Evolutionary conservation across 306 rosid genomes (phyloP).

Genomic region (Trifolium pratense): DNA sequence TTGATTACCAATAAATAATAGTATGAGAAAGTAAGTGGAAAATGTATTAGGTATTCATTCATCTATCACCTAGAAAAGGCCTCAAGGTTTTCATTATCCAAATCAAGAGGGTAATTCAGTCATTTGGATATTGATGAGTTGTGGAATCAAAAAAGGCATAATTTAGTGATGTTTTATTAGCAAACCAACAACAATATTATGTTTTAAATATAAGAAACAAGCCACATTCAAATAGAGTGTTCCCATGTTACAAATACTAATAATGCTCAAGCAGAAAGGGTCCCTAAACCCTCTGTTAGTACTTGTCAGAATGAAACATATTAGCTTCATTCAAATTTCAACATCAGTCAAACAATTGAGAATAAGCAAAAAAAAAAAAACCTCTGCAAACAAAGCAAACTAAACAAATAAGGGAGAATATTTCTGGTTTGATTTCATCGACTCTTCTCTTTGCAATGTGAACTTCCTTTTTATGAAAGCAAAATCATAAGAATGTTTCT

Average conservation of each 20-base stretch:
- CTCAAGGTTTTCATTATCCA: constrained; percentile 36
- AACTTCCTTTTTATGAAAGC: constrained; percentile 31
- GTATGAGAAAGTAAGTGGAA: constrained; percentile 9
- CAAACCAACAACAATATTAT: constrained; percentile 17
- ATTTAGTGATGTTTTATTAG: neutral
- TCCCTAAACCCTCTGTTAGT: constrained; percentile 41
- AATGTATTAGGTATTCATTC: constrained; percentile 8
- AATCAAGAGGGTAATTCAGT: constrained; percentile 50
- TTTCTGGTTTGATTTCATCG: constrained; percentile 51
- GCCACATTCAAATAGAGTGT: constrained; percentile 41
- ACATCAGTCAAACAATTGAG: constrained; percentile 37
- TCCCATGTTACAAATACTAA: constrained; percentile 40
- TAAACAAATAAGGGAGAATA: constrained; percentile 18
- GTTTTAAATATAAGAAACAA: constrained; percentile 33
- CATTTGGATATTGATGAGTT: constrained; percentile 37
- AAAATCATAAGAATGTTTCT: constrained; percentile 36
- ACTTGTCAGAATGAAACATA: constrained; percentile 52
- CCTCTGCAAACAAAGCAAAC: constrained; percentile 44
- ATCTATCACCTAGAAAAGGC: too few species aligned
- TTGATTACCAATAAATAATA: constrained; percentile 30
- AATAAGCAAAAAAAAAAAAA: constrained; percentile 39
- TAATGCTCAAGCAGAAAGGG: constrained; percentile 34
- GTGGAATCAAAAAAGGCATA: constrained; percentile 42
- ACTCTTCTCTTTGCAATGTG: constrained; percentile 46
- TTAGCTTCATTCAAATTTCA: constrained; percentile 53